Evolutionary conservation across 129 eudicot genomes (phyloP).

Genomic region (Glebionis coronaria): DNA sequence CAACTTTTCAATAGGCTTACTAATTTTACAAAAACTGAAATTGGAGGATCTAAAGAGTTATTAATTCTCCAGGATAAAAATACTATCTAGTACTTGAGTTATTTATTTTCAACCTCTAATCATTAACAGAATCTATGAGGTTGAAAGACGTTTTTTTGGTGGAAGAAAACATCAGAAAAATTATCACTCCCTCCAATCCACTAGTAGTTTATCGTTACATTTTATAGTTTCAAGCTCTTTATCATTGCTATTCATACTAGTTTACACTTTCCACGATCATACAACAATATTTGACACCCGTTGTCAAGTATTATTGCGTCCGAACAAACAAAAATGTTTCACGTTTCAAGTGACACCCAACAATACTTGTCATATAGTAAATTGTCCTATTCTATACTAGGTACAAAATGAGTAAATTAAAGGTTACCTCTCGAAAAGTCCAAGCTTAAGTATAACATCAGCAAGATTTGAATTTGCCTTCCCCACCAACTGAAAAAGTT

Average conservation of each 20-base stretch:
- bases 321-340: not conserved
- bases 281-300: slow-evolving; percentile 1
- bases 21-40: not conserved
- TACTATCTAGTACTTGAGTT: not conserved
- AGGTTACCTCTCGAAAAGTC: slow-evolving; percentile 85
- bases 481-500: slow-evolving; percentile 91
- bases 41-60: too few relatives aligned
- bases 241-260: not conserved
- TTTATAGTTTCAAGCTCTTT: not conserved
- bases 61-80: not conserved
- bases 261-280: not conserved
- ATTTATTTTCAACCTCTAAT: not conserved
- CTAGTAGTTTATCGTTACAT: too few relatives aligned
- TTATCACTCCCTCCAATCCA: not conserved
- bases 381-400: not conserved
- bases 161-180: not conserved
- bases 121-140: not conserved
- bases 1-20: not conserved
- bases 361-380: not conserved
- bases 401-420: not conserved
- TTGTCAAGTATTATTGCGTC: not conserved
- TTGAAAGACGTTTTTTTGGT: not conserved
- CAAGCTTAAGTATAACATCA: slow-evolving; percentile 95
- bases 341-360: slow-evolving; percentile 6
- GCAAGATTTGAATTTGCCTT: slow-evolving; percentile 97